Evolutionary conservation across 176 grass and related monocot species (phyloP).

Genomic region (Olyra latifolia): DNA sequence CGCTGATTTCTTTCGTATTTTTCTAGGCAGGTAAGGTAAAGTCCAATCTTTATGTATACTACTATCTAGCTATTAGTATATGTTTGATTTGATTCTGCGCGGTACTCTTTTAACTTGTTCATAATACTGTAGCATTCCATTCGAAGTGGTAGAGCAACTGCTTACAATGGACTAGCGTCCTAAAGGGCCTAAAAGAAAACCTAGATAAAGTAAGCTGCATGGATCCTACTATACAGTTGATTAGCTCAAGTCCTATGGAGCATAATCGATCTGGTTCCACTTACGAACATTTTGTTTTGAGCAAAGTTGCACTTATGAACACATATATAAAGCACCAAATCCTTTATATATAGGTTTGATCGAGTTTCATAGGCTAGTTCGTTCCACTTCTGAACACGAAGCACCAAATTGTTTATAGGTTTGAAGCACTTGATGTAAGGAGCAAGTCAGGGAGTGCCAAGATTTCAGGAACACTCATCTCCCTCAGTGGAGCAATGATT

Average conservation of each 20-base stretch:
- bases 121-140: not conserved
- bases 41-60: not conserved
- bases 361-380: not conserved
- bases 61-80: not conserved
- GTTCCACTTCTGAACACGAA: not conserved
- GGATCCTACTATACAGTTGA: not conserved
- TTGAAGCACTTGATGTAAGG: constrained; percentile 68
- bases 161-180: constrained; percentile 1
- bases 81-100: not conserved
- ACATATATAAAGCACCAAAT: no score
- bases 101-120: not conserved
- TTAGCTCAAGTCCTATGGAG: not conserved
- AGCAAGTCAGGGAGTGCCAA: constrained; percentile 70
- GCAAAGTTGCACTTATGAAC: no score
- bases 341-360: no score
- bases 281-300: not conserved
- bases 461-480: constrained; percentile 60
- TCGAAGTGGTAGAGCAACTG: not conserved
- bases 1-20: not conserved
- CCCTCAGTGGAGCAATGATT: constrained; percentile 59
- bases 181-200: not conserved
- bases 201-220: not conserved
- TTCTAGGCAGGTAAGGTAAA: not conserved
- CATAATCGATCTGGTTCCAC: not conserved
- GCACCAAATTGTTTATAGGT: constrained; percentile 14